Conservation (phyloP, 2,329 filamentous ascomycete genomes). For the Cryphonectria nitschkei region DNA sequence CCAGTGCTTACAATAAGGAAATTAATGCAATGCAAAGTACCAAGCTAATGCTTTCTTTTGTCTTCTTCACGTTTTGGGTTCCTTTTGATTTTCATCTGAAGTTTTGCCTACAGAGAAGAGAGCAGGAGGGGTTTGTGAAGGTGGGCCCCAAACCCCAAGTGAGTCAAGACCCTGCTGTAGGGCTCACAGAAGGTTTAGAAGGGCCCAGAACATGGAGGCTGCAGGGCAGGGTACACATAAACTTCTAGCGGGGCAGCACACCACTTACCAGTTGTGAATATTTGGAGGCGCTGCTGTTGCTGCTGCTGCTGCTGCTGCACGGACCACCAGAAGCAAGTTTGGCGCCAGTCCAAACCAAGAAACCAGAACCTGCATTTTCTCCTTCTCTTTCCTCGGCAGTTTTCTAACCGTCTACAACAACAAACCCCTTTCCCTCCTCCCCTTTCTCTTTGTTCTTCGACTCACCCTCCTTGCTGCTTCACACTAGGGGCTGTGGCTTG, state of each 20-base stretch:
- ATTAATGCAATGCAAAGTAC: background rate
- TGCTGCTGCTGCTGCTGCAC: background rate
- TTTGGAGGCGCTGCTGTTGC: background rate
- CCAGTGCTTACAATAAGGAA: background rate
- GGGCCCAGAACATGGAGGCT: slow-evolving; percentile 1
- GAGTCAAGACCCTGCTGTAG: background rate
- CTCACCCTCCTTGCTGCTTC: background rate
- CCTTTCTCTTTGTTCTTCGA: background rate
- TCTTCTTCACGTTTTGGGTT: background rate
- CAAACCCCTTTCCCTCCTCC: background rate
- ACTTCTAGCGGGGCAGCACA: background rate
- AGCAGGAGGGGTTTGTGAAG: background rate
- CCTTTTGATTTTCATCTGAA: background rate
- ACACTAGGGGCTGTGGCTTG: slow-evolving; percentile 1
- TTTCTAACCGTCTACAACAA: background rate
- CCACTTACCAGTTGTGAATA: background rate
- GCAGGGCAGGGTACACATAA: background rate
- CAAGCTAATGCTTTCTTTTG: background rate
- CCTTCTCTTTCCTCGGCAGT: background rate
- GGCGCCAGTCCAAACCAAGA: background rate
- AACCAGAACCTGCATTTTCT: slow-evolving; percentile 2
- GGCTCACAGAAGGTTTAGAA: background rate
- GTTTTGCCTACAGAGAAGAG: background rate
- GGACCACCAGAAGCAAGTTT: background rate
- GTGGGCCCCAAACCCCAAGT: background rate